Percentiles rank a stretch among this genome's conserved stretches.
Conservation (phyloP, 1,139 yeast species). For the Taiozyma sp. region DNA sequence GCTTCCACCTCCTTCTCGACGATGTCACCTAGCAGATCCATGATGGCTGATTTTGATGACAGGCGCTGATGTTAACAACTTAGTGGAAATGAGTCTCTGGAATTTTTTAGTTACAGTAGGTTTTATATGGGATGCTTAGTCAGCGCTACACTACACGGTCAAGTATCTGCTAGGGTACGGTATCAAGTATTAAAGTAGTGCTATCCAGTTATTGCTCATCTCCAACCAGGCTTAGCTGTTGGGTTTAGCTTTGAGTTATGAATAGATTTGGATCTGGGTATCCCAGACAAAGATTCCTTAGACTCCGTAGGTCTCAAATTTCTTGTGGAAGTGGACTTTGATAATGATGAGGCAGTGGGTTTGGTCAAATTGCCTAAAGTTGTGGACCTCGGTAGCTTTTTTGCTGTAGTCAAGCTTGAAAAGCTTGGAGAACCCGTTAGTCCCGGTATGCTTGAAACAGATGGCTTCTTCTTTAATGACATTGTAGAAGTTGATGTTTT, state of each 20-base stretch:
- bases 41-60: conserved; percentile 19
- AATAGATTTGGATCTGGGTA: conserved; percentile 12
- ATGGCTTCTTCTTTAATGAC: conserved; percentile 1
- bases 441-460: background rate
- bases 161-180: background rate
- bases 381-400: conserved; percentile 17
- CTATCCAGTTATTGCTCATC: conserved; percentile 6
- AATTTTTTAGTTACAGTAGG: background rate
- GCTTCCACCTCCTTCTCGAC: conserved; percentile 56
- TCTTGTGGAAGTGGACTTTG: conserved; percentile 15
- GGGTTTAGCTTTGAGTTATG: conserved; percentile 6
- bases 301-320: conserved; percentile 3
- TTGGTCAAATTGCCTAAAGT: conserved; percentile 16
- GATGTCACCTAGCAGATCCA: conserved; percentile 76
- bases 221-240: conserved; percentile 17
- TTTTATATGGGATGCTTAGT: background rate
- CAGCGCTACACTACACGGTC: conserved; percentile 1
- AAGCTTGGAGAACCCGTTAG: conserved; percentile 10
- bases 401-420: conserved; percentile 10
- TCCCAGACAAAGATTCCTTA: conserved; percentile 1
- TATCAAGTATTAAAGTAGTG: background rate
- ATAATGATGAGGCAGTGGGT: conserved; percentile 20
- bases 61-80: background rate
- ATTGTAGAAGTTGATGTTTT: conserved; percentile 7
- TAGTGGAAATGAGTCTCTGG: background rate